phyloP scores from a whole-genome alignment of 192 early-diverging fungal species.

The Coemansia sp. region DNA sequence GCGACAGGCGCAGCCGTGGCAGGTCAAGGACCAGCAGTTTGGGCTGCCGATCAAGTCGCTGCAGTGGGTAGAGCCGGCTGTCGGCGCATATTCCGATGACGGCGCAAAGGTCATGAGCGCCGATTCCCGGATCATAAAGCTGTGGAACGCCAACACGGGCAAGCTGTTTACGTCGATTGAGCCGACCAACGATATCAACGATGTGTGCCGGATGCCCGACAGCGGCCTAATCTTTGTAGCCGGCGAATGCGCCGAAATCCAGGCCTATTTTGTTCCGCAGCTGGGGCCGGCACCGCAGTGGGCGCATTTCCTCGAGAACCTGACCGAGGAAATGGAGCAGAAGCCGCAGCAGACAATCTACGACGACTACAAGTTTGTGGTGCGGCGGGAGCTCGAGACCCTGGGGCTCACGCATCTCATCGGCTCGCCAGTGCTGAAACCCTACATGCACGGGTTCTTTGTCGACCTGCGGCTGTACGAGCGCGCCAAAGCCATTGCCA shows the following conservation, averaged over 20 bases:
- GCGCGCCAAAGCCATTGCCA: constrained; percentile 90
- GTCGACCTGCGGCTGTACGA: constrained; percentile 93
- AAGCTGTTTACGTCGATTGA: constrained; percentile 88
- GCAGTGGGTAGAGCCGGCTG: constrained; percentile 61
- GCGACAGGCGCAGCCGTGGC: constrained; percentile 72
- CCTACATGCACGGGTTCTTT: constrained; percentile 99
- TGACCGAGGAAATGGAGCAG: constrained; percentile 92
- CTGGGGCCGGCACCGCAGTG: constrained; percentile 90
- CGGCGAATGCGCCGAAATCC: constrained; percentile 90
- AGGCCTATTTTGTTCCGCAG: constrained; percentile 86
- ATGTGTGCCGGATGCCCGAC: constrained; percentile 75
- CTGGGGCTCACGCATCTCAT: constrained; percentile 89
- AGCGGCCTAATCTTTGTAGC: constrained; percentile 87
- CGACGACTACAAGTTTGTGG: constrained; percentile 98
- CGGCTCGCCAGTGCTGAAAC: constrained; percentile 86
- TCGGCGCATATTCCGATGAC: constrained; percentile 9
- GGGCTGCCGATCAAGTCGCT: constrained; percentile 88
- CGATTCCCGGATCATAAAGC: constrained; percentile 87
- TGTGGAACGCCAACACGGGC: constrained; percentile 86
- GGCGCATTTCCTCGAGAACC: constrained; percentile 92
- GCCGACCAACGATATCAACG: constrained; percentile 88
- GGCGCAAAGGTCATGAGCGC: constrained; percentile 77
- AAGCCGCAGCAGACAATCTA: constrained; percentile 80
- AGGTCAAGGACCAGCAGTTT: constrained; percentile 97
- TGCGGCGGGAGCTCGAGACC: constrained; percentile 76